Evolutionary conservation across 805 yeast genomes (phyloP).

Genomic region (Zygosaccharomyces kombuchaensis): DNA sequence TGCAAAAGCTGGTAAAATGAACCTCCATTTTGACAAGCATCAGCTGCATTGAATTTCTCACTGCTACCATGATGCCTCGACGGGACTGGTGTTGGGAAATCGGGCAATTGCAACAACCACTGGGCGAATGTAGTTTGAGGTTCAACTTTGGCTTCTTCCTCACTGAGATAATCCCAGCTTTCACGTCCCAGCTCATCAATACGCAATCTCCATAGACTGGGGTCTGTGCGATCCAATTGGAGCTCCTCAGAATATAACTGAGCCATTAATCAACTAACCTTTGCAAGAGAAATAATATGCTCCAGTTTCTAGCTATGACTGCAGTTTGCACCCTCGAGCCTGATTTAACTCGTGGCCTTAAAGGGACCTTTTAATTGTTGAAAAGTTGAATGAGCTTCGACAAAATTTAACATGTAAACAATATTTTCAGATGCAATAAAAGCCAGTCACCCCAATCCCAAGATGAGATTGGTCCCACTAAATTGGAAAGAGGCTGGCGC

Average conservation of each 20-base stretch:
- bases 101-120: constrained; percentile 46
- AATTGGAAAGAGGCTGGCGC: constrained; percentile 6
- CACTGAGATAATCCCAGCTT: constrained; percentile 65
- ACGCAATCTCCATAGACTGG: constrained; percentile 66
- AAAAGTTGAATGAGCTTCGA: not conserved
- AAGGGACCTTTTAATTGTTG: not conserved
- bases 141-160: constrained; percentile 37
- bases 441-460: not conserved
- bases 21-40: constrained; percentile 72
- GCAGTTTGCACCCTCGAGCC: too few relatives aligned
- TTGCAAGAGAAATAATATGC: not conserved
- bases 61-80: constrained; percentile 23
- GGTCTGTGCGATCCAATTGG: constrained; percentile 66
- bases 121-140: constrained; percentile 55
- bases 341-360: not conserved
- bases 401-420: not conserved
- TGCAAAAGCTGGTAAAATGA: constrained; percentile 66
- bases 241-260: constrained; percentile 61
- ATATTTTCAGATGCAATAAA: too few relatives aligned
- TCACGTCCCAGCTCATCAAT: constrained; percentile 72
- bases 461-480: constrained; percentile 1
- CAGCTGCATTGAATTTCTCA: constrained; percentile 40
- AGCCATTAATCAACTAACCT: constrained; percentile 4
- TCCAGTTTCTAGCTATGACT: too few relatives aligned
- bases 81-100: constrained; percentile 38